Conservation (phyloP, 169 alveolate species). For the Eimeria necatrix region DNA sequence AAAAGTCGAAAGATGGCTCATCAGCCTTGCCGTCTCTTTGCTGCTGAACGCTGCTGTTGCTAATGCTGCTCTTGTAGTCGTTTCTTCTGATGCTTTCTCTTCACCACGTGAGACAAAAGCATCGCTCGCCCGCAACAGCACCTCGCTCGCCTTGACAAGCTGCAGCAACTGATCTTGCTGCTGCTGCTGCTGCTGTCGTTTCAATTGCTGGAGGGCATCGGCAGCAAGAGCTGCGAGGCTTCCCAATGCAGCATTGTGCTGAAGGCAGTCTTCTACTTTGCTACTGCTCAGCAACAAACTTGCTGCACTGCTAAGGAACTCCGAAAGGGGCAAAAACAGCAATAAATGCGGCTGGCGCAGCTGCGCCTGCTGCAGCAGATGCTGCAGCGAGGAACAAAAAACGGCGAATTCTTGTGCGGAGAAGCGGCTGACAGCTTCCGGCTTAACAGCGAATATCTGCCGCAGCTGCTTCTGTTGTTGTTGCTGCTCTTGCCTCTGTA, state of each 20-base stretch:
- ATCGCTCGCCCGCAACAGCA: slow-evolving; percentile 14
- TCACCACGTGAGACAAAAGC: neutral
- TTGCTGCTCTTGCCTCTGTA: slow-evolving; percentile 16
- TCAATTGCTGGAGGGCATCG: slow-evolving; percentile 36
- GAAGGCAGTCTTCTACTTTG: neutral
- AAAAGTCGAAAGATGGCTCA: neutral
- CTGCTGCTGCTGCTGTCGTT: slow-evolving; percentile 35
- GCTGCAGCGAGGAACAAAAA: slow-evolving; percentile 53
- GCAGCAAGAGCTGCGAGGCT: slow-evolving; percentile 69
- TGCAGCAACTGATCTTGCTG: slow-evolving; percentile 52
- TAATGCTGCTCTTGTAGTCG: slow-evolving; percentile 5
- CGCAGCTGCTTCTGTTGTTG: slow-evolving; percentile 61
- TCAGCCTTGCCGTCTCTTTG: slow-evolving; percentile 58
- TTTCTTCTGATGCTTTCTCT: slow-evolving; percentile 3
- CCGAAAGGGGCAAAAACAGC: slow-evolving; percentile 37
- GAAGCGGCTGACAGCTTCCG: slow-evolving; percentile 43
- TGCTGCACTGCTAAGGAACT: slow-evolving; percentile 28
- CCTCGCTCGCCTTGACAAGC: slow-evolving; percentile 29
- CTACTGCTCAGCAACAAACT: slow-evolving; percentile 27
- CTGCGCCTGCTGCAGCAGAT: slow-evolving; percentile 56
- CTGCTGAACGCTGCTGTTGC: slow-evolving; percentile 21
- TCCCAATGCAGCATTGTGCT: slow-evolving; percentile 29
- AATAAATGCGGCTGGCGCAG: slow-evolving; percentile 12
- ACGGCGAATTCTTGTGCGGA: slow-evolving; percentile 22
- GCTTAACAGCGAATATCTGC: slow-evolving; percentile 41